Conservation (phyloP, 139 green algal genomes). For the Chlorella sp. region DNA sequence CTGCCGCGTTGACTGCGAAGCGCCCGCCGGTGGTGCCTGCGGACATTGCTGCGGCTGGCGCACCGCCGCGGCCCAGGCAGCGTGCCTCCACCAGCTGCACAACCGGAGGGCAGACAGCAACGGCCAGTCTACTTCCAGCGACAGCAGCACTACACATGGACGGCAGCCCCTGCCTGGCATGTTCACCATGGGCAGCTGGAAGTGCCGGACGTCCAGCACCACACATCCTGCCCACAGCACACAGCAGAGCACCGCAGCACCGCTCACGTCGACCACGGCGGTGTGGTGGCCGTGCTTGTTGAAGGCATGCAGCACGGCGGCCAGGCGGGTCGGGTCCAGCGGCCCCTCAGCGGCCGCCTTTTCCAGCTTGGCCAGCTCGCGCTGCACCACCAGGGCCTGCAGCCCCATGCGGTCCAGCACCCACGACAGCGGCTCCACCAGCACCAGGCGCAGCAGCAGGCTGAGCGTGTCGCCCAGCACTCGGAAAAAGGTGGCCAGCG, state of each 20-base stretch:
- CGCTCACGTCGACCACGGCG: too few relatives aligned
- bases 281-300: constrained; percentile 9
- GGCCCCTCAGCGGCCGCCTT: background rate
- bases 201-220: too few relatives aligned
- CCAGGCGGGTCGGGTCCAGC: constrained; percentile 5
- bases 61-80: constrained; percentile 8
- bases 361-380: constrained; percentile 33
- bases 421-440: constrained; percentile 33
- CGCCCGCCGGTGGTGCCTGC: background rate
- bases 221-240: too few relatives aligned
- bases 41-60: background rate
- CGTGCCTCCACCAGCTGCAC: constrained; percentile 38
- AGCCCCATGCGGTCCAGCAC: constrained; percentile 32
- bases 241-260: too few relatives aligned
- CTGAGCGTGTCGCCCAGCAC: constrained; percentile 26
- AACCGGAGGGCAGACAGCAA: background rate
- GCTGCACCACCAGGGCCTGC: background rate
- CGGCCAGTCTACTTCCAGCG: too few relatives aligned
- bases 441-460: constrained; percentile 38
- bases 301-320: constrained; percentile 9
- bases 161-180: too few relatives aligned
- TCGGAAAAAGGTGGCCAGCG: background rate
- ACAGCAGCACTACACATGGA: too few relatives aligned
- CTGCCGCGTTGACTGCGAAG: constrained; percentile 59
- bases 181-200: too few relatives aligned